Percentiles rank a stretch among this genome's conserved stretches.
phyloP scores from a whole-genome alignment of 2,329 filamentous ascomycete genomes.

The Alternaria dauci region DNA sequence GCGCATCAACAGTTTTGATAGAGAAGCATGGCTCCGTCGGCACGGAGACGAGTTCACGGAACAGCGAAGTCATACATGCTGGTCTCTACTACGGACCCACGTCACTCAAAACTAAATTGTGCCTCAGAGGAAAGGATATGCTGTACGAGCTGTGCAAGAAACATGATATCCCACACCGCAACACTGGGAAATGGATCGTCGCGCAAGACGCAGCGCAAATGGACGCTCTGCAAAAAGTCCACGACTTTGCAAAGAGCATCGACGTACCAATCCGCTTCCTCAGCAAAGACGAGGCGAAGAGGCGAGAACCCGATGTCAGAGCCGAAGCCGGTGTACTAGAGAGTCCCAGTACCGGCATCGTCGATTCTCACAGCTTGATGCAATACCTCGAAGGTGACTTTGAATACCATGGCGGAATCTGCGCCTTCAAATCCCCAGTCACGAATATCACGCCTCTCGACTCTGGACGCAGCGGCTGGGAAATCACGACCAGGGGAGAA shows the following conservation, averaged over 20 bases:
- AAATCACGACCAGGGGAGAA: conserved; percentile 61
- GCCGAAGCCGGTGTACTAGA: conserved; percentile 80
- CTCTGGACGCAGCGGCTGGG: conserved; percentile 71
- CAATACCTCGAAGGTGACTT: conserved; percentile 77
- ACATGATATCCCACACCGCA: conserved; percentile 73
- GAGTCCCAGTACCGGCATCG: conserved; percentile 84
- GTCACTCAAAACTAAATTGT: conserved; percentile 84
- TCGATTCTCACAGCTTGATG: conserved; percentile 90
- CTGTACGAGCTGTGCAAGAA: conserved; percentile 80
- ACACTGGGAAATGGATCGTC: conserved; percentile 93
- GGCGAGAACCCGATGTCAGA: conserved; percentile 76
- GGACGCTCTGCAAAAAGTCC: conserved; percentile 66
- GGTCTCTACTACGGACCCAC: conserved; percentile 85
- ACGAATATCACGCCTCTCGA: conserved; percentile 64
- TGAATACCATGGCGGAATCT: conserved; percentile 77
- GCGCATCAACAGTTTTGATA: conserved; percentile 75
- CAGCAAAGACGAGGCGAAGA: conserved; percentile 65
- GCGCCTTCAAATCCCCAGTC: conserved; percentile 75
- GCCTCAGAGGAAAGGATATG: conserved; percentile 76
- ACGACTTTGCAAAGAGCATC: conserved; percentile 62
- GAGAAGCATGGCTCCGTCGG: conserved; percentile 80
- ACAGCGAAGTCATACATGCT: conserved; percentile 96
- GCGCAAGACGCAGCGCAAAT: conserved; percentile 80
- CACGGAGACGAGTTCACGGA: conserved; percentile 87
- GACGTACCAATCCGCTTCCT: conserved; percentile 79